Percentiles rank a stretch among this genome's conserved stretches.
Evolutionary conservation across 1,284 basidiomycete species (phyloP).

Genomic region (Malassezia furfur): DNA sequence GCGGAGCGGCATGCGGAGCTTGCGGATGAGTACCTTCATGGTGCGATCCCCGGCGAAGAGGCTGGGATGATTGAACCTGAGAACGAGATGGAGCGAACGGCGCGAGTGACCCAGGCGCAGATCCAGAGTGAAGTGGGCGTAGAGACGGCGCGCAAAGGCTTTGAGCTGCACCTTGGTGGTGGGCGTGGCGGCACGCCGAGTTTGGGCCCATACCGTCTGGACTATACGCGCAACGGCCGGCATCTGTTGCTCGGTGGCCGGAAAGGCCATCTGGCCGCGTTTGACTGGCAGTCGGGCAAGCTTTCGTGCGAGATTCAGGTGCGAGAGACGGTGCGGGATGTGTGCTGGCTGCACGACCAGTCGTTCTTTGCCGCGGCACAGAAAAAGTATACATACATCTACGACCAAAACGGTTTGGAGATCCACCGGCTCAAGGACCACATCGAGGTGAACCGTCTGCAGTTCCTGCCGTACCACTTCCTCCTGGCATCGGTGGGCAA

Average conservation of each 20-base stretch:
- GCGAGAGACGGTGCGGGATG: slow-evolving; percentile 77
- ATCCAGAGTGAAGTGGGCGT: slow-evolving; percentile 63
- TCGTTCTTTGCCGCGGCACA: slow-evolving; percentile 90
- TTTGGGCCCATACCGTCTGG: slow-evolving; percentile 66
- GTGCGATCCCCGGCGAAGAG: slow-evolving; percentile 49
- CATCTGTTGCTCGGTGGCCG: slow-evolving; percentile 56
- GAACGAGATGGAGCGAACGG: slow-evolving; percentile 72
- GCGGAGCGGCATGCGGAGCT: slow-evolving; percentile 37
- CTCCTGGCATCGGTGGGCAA: slow-evolving; percentile 77
- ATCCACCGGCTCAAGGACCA: slow-evolving; percentile 66
- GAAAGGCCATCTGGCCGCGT: slow-evolving; percentile 81
- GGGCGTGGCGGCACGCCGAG: slow-evolving; percentile 24
- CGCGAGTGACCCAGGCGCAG: slow-evolving; percentile 74
- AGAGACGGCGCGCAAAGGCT: slow-evolving; percentile 64
- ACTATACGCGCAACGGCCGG: slow-evolving; percentile 82
- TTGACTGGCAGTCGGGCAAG: slow-evolving; percentile 84
- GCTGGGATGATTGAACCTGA: slow-evolving; percentile 65
- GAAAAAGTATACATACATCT: slow-evolving; percentile 91
- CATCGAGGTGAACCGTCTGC: slow-evolving; percentile 78
- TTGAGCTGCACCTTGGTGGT: slow-evolving; percentile 74
- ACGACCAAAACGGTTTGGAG: slow-evolving; percentile 82
- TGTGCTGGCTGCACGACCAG: slow-evolving; percentile 88
- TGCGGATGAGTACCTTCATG: slow-evolving; percentile 43
- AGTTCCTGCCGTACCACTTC: slow-evolving; percentile 94
- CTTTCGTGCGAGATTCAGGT: slow-evolving; percentile 81